Percentiles rank a stretch among this genome's conserved stretches.
Evolutionary conservation across 2,329 filamentous ascomycete species (phyloP).

Genomic region (Epichloe sp.): DNA sequence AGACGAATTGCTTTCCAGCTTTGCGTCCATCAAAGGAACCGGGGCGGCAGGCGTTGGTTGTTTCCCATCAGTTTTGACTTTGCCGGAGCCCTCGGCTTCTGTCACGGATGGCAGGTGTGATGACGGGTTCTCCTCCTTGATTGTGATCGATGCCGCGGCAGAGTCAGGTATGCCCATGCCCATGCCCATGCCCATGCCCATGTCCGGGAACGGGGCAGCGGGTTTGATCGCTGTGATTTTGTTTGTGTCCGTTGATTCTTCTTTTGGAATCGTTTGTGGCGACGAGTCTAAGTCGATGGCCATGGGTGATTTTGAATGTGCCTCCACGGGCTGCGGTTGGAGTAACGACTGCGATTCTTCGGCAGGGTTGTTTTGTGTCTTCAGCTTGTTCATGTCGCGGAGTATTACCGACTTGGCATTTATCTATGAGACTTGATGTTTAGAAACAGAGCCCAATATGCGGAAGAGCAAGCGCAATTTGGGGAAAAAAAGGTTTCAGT

Average conservation of each 20-base stretch:
- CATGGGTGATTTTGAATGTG: slow-evolving; percentile 23
- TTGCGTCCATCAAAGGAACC: slow-evolving; percentile 16
- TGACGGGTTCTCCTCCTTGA: slow-evolving; percentile 13
- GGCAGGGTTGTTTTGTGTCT: slow-evolving; percentile 14
- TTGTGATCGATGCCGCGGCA: slow-evolving; percentile 7
- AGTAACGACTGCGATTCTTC: slow-evolving; percentile 3
- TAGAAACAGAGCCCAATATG: not conserved
- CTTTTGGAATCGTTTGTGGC: slow-evolving; percentile 13
- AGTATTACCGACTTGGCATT: slow-evolving; percentile 41
- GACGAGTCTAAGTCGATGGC: slow-evolving; percentile 25
- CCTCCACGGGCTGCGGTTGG: slow-evolving; percentile 18
- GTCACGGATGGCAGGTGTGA: not conserved
- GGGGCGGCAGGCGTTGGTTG: slow-evolving; percentile 14
- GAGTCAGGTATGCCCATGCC: slow-evolving; percentile 21
- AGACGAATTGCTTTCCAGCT: slow-evolving; percentile 12
- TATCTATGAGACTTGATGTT: slow-evolving; percentile 14
- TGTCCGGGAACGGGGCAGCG: slow-evolving; percentile 42
- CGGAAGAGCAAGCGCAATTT: not conserved
- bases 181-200: slow-evolving; percentile 39
- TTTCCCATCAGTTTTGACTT: slow-evolving; percentile 15
- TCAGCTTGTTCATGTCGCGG: slow-evolving; percentile 36
- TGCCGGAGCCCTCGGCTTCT: not conserved
- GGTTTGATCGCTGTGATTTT: slow-evolving; percentile 19
- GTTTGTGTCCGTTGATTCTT: slow-evolving; percentile 19
- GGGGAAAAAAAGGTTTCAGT: not conserved